Base-by-base conservation (phyloP, 2,329 filamentous ascomycete genomes). In the Ophiostoma ulmi region DNA sequence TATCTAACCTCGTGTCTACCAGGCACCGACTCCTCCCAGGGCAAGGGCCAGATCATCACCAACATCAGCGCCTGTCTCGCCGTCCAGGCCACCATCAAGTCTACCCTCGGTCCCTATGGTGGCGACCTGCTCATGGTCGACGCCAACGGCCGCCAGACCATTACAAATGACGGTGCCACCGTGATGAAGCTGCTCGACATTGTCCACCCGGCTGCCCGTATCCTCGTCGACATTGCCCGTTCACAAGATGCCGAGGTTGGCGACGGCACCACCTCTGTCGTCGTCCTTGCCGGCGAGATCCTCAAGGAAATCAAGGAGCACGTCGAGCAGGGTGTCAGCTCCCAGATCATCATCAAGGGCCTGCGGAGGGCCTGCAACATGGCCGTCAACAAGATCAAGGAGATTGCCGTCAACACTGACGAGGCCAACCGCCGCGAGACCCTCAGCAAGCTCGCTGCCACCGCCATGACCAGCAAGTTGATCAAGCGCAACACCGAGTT, bases 131-230 rank as follows among this genome's bases (percentile, higher is more conserved):
- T 99, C 80, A 90, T 99, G 83, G 94, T 98, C 71, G 95, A 98
- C 81, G 90, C 89, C 81, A 97, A 97, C 85, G 95, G 95, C 80
- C 90, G 84, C 81, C 93, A 97, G 83, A 99, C 95, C 70, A 98
- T 99, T 79, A 99, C 95, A 77, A 99, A 99, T 82, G 95, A 99
- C 83, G 95, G 95, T 78, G 95, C 95, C 67, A 99, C 95, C 68
- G 95, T 98, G 73, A 99, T 99, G 95, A 98, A 97, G 90, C 91
- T 99, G 70, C 91, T 99, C 79, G 95, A 99, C 80, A 98, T 99
- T 77, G 92, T 99, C 73, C 95, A 99, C 84, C 95, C 95, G 76
- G 95, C 95, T 75, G 95, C 95, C 77, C 90, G 94, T 80, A 95
- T 99, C 80, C 91, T 99, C 78, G 96, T 95, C 80, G 95, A 99